Evolutionary conservation across 176 grass and related monocot species (phyloP), one percentile per base, ranked within the genome.

Genomic region (Neostapfia colusana): DNA sequence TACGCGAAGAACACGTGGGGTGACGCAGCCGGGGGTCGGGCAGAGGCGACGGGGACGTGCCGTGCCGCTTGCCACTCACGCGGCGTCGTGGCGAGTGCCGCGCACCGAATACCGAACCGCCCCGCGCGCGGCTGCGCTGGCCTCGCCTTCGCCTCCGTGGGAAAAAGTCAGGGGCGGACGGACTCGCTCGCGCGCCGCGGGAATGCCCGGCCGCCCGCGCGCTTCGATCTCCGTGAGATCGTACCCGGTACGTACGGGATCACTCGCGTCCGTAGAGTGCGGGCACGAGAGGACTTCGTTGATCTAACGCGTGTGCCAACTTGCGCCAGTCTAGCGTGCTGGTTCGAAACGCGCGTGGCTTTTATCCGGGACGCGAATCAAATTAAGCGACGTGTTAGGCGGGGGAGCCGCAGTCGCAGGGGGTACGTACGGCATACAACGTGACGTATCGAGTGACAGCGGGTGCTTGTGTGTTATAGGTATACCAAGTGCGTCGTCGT

Each of bases 1-100:
- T 35, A 23, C 76, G 24, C 85, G 7, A 73, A 79, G 67, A 87
- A 73, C 79, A 87, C 85, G 85, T 78, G 31, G 85, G 39, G 42
- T 49, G 20, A 46, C 24, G 26, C 41, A 63, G 23, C 8, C 15
- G 1, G 6, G 37, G 13, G 49, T 31, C 31, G 31, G 0, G 17
- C 6, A 20, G 48, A 20, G 48, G 10, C 43, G 74, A 81, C 24
- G 65, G 64, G 20, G 84, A 86, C 84, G 77, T 72, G 72, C 45
- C 84, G 77, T 72, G 72, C 45, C 37, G 64, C 72, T 46, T 48
- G 14, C 45, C 45, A 1, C 44, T 46, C 54, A 3, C 54, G 54
- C 54, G 54, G 54, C 54, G 8, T 21, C 54, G 54, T 57, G 21
- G 4, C 15, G 49, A 4, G 14, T 27, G 37, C 57, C 24, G 55